Evolutionary conservation across 257 asterid genomes (phyloP).

Genomic region (Leonotis leonurus): DNA sequence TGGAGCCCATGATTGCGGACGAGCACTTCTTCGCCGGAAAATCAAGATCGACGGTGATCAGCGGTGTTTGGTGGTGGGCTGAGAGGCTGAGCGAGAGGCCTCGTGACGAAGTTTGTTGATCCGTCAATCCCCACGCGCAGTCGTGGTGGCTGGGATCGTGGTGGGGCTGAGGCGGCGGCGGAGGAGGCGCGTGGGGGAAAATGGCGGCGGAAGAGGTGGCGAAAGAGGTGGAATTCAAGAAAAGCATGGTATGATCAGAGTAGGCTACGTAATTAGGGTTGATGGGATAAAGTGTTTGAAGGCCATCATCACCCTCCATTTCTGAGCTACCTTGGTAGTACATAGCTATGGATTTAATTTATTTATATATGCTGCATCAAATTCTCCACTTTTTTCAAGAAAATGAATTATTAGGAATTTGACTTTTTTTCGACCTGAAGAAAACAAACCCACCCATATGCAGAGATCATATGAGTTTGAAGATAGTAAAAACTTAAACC

Average conservation of each 20-base stretch:
- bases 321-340: constrained; percentile 59
- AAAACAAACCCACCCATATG: no score
- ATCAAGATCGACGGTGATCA: not conserved
- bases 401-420: not conserved
- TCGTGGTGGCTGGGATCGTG: constrained; percentile 24
- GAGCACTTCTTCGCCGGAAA: constrained; percentile 19
- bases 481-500: no score
- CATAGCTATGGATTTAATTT: constrained; percentile 31
- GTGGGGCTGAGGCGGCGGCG: constrained; percentile 15
- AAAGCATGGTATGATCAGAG: constrained; percentile 39
- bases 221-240: constrained; percentile 32
- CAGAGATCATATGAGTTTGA: no score
- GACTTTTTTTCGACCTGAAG: not conserved
- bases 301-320: constrained; percentile 58
- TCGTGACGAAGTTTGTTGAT: constrained; percentile 19
- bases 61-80: constrained; percentile 17
- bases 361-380: no score
- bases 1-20: constrained; percentile 40
- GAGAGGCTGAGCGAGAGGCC: constrained; percentile 64
- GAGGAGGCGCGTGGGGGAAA: constrained; percentile 33
- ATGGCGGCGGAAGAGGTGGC: no score
- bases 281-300: constrained; percentile 67
- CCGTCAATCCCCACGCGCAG: constrained; percentile 18
- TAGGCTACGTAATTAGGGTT: constrained; percentile 50
- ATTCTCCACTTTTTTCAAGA: not conserved